A percentile compares a stretch with the other conserved stretches of the same genome.
Conservation (phyloP, 768 basidiomycete species). For the Tricholomella constricta region DNA sequence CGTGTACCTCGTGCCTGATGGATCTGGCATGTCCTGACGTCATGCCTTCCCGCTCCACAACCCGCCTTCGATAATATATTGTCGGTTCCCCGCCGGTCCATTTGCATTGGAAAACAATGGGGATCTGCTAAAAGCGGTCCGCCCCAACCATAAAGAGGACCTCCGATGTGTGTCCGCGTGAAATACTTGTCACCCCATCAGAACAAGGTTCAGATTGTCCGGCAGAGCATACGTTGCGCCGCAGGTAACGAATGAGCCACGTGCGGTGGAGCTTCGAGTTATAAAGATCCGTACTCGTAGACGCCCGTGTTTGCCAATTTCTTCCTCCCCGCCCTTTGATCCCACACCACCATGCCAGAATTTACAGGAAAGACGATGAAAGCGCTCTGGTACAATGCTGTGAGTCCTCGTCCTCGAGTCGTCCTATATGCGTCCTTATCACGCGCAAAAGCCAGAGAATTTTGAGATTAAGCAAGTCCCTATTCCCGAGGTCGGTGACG, state of each 20-base stretch:
- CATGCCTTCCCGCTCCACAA: conserved; percentile 5
- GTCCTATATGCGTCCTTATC: conserved; percentile 14
- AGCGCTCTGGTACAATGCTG: conserved; percentile 65
- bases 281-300: conserved; percentile 1
- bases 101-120: not conserved
- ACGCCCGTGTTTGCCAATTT: not conserved
- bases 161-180: conserved; percentile 1
- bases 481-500: conserved; percentile 62
- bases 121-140: not conserved
- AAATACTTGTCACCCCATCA: conserved; percentile 2
- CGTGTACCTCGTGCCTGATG: not conserved
- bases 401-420: conserved; percentile 27
- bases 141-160: too few species aligned
- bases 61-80: not conserved
- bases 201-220: not conserved
- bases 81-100: conserved; percentile 1
- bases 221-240: not conserved
- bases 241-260: conserved; percentile 1
- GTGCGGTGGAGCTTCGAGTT: conserved; percentile 9
- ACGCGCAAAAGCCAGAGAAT: conserved; percentile 53
- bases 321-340: not conserved
- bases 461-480: conserved; percentile 71
- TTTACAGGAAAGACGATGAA: conserved; percentile 51
- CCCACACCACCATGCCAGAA: conserved; percentile 41
- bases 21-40: too few species aligned